Conservation (phyloP, 2,329 filamentous ascomycete genomes). For the Aspergillus arachidicola region DNA sequence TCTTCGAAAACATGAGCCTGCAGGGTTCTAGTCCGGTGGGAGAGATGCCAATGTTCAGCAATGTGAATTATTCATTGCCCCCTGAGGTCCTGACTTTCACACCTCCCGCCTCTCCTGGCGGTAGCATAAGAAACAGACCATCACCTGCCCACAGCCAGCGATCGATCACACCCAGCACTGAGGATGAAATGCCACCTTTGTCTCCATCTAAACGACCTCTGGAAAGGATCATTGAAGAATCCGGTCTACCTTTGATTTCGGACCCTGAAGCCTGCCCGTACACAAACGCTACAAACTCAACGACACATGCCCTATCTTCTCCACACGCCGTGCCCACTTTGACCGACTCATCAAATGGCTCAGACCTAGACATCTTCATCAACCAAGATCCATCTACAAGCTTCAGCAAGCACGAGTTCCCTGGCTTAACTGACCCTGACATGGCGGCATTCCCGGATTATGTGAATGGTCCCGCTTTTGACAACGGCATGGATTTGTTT, state of each 20-base stretch:
- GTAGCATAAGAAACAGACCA: constrained; percentile 40
- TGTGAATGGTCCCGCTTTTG: constrained; percentile 35
- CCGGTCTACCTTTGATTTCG: constrained; percentile 30
- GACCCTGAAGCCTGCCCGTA: constrained; percentile 34
- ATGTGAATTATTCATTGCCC: constrained; percentile 37
- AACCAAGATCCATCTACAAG: constrained; percentile 34
- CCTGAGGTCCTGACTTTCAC: constrained; percentile 50
- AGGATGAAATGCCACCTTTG: constrained; percentile 40
- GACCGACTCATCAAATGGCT: constrained; percentile 35
- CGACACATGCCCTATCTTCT: constrained; percentile 37
- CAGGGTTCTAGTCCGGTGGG: constrained; percentile 38
- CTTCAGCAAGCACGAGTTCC: constrained; percentile 35
- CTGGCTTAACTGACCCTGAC: constrained; percentile 30
- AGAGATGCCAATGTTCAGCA: constrained; percentile 32
- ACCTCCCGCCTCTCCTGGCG: constrained; percentile 50
- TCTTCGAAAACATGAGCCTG: constrained; percentile 44
- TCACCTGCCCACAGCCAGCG: constrained; percentile 39
- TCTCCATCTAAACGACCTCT: constrained; percentile 35
- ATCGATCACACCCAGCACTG: constrained; percentile 42
- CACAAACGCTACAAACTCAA: constrained; percentile 31
- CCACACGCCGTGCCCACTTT: constrained; percentile 40
- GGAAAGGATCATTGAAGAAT: constrained; percentile 35
- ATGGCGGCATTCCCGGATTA: constrained; percentile 41
- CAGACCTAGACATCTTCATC: constrained; percentile 46
- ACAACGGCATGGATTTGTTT: constrained; percentile 35